These are phyloP conservation scores for Tulasnella sp. DNA, from an alignment of 768 basidiomycete genomes.

Conservation along the genomic window DNA sequence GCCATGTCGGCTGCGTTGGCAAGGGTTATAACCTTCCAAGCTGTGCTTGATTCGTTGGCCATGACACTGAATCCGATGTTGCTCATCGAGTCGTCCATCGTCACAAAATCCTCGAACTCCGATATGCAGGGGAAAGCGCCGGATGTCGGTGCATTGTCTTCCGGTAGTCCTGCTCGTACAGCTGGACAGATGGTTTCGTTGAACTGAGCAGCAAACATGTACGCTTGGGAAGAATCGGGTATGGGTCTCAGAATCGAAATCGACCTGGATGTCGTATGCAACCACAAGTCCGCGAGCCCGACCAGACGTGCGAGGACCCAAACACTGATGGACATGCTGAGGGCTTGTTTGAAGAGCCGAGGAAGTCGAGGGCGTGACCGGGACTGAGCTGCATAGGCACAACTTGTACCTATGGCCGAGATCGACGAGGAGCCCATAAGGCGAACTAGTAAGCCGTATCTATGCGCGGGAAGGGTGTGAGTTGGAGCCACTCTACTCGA, in stretches of 20 bases:
- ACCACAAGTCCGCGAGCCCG: neutral
- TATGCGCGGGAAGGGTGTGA: neutral
- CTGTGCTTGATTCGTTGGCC: neutral
- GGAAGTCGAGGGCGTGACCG: neutral
- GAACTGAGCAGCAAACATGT: neutral
- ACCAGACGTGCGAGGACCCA: neutral
- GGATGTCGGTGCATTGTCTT: neutral
- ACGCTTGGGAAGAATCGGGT: neutral
- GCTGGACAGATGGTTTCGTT: neutral
- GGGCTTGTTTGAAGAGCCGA: neutral
- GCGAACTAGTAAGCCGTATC: neutral
- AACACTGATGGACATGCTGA: neutral
- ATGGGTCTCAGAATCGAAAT: neutral
- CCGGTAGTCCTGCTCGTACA: neutral
- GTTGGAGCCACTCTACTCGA: neutral
- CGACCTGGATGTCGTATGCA: neutral
- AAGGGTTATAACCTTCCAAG: neutral
- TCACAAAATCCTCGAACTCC: neutral
- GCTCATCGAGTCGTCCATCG: neutral
- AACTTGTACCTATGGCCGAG: neutral
- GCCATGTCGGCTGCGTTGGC: neutral
- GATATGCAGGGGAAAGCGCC: neutral
- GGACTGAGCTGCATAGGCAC: neutral
- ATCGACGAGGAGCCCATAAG: neutral
- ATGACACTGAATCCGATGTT: neutral